Percentiles rank a stretch among this genome's conserved stretches.
Conservation (phyloP, 495 filamentous ascomycete species). For the Copromyces sp. region DNA sequence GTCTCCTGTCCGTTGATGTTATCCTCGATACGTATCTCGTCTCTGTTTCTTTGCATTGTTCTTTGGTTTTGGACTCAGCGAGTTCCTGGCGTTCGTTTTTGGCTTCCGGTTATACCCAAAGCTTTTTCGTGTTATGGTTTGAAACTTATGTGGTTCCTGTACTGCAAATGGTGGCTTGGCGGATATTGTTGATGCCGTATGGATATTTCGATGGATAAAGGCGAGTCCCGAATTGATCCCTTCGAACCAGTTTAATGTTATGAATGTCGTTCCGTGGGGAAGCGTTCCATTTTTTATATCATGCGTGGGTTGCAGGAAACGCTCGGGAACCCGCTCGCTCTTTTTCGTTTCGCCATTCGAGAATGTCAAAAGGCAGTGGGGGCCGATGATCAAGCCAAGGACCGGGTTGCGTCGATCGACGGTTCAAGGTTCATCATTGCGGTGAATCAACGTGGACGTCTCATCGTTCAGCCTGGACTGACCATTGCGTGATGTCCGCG, state of each 20-base stretch:
- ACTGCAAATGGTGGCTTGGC: background rate
- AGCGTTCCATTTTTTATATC: background rate
- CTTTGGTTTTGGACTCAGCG: background rate
- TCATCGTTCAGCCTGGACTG: background rate
- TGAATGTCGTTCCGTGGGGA: background rate
- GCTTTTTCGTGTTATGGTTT: background rate
- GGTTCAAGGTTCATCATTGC: background rate
- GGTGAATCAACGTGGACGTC: background rate
- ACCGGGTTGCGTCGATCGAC: background rate
- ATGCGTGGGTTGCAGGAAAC: background rate
- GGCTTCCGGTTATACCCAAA: background rate
- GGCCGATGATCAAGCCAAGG: background rate
- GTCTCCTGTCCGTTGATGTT: background rate
- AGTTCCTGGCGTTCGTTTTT: background rate
- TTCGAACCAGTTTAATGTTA: background rate
- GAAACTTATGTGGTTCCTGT: background rate
- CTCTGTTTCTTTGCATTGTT: background rate
- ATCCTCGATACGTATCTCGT: background rate
- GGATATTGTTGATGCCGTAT: background rate
- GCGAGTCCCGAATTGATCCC: background rate
- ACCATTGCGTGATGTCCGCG: background rate
- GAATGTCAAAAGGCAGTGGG: background rate
- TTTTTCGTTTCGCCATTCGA: background rate
- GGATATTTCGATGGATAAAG: background rate
- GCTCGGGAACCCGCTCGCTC: background rate